Conservation (phyloP, 768 basidiomycete genomes). For the Pisolithus marmoratus region DNA sequence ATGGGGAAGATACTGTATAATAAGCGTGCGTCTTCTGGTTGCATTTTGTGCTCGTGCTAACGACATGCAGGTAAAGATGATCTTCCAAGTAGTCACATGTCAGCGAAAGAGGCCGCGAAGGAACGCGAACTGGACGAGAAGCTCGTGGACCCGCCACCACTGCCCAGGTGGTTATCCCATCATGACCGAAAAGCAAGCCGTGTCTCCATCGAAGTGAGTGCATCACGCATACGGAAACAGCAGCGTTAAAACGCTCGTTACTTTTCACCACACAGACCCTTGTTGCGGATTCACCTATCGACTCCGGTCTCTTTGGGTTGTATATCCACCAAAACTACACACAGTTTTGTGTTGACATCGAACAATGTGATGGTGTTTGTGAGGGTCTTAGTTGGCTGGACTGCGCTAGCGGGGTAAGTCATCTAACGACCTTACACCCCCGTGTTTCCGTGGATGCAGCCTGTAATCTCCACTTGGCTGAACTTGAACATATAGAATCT, state of each 20-base stretch:
- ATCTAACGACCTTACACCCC: neutral
- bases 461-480: neutral
- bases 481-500: conserved; percentile 47
- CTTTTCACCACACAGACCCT: conserved; percentile 41
- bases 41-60: conserved; percentile 1
- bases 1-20: conserved; percentile 93
- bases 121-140: conserved; percentile 52
- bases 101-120: conserved; percentile 56
- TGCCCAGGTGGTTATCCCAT: conserved; percentile 54
- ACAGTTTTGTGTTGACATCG: conserved; percentile 73
- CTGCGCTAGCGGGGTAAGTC: conserved; percentile 52
- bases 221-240: neutral
- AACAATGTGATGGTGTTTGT: conserved; percentile 62
- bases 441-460: neutral
- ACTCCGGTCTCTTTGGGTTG: conserved; percentile 80
- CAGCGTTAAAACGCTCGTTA: neutral
- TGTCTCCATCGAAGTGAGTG: conserved; percentile 68
- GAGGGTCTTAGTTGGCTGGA: conserved; percentile 80
- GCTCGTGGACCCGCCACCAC: conserved; percentile 46
- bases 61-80: conserved; percentile 65
- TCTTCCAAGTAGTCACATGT: conserved; percentile 46
- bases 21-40: conserved; percentile 57
- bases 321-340: conserved; percentile 95
- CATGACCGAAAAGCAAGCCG: conserved; percentile 66
- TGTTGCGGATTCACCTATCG: conserved; percentile 83